Evolutionary conservation across 2,329 filamentous ascomycete species (phyloP), one percentile per base, ranked within the genome.

Genomic region (Aspergillus sp.): DNA sequence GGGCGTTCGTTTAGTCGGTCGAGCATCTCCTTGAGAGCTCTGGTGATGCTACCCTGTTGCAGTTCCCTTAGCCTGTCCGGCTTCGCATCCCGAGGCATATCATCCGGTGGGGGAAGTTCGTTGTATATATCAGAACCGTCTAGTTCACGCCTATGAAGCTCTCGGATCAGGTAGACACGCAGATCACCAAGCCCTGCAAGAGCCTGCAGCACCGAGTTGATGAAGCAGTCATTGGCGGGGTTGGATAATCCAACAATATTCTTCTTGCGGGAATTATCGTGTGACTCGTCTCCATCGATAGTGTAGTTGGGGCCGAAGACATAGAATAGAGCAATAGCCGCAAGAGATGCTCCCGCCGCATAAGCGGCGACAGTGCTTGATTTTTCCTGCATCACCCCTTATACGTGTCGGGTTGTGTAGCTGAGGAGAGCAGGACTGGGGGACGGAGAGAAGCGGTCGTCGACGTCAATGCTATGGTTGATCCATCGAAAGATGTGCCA

Each of bases 241-340:
- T 99, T 99, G 56, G 84, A 83, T 59, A 98, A 83, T 41, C 95
- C 95, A 58, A 98, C 92, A 47, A 96, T 91, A 61, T 91, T 90
- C 73, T 91, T 94, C 77, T 92, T 95, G 68, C 90, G 88, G 64
- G 80, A 79, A 58, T 84, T 85, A 62, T 77, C 81, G 60, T 77
- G 79, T 23, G 82, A 81, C 54, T 88, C 84, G 59, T 95, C 90
- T 72, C 89, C 88, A 78, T 99, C 94, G 75, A 98, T 89, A 70
- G 96, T 91, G 77, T 94, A 98, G 55, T 93, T 98, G n/a, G 95
- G 95, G 8, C 90, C 92, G 78, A 99, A 98, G 69, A 98, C 94
- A 78, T 98, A 99, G 75, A 98, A 91, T 60, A 98, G 86, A 32
- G 95, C 94, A 64, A 96, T 91, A 63, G 95, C 95, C 58, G 95